A percentile compares a stretch with the other conserved stretches of the same genome.
phyloP scores from a whole-genome alignment of 805 yeast species.

The Starmera amethionina region DNA sequence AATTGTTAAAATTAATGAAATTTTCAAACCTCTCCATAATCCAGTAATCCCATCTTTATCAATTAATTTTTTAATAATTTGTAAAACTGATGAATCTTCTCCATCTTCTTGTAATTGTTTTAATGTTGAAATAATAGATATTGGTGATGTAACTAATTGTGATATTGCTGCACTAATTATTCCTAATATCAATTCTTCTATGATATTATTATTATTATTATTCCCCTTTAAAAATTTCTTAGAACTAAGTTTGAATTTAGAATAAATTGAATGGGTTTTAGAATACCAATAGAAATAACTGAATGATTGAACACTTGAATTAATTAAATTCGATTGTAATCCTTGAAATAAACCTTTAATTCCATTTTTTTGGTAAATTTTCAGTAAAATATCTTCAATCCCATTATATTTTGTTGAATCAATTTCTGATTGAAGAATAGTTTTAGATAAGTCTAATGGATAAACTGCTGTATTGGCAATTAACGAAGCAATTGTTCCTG shows the following conservation, averaged over 20 bases:
- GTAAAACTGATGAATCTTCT: slow-evolving; percentile 22
- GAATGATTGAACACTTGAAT: slow-evolving; percentile 70
- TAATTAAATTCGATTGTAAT: slow-evolving; percentile 51
- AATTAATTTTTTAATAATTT: slow-evolving; percentile 40
- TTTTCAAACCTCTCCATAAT: slow-evolving; percentile 79
- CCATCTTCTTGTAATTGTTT: slow-evolving; percentile 41
- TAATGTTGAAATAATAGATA: slow-evolving; percentile 59
- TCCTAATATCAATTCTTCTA: slow-evolving; percentile 63
- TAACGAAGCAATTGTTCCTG: slow-evolving; percentile 77
- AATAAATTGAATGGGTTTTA: no score
- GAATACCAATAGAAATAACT: slow-evolving; percentile 87
- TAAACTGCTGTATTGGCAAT: slow-evolving; percentile 72
- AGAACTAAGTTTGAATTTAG: no score
- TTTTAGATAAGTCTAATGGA: slow-evolving; percentile 72
- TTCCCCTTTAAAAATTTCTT: no score
- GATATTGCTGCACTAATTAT: slow-evolving; percentile 78
- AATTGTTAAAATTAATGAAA: slow-evolving; percentile 63
- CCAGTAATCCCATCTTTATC: slow-evolving; percentile 59
- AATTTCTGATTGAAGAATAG: slow-evolving; percentile 43
- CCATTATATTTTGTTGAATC: slow-evolving; percentile 2
- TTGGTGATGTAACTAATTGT: slow-evolving; percentile 74
- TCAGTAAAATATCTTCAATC: slow-evolving; percentile 43
- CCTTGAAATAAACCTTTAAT: slow-evolving; percentile 66
- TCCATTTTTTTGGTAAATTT: slow-evolving; percentile 52
- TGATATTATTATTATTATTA: slow-evolving; percentile 31